Conservation (phyloP, 1,139 yeast species). For the Kodamaea sp. region DNA sequence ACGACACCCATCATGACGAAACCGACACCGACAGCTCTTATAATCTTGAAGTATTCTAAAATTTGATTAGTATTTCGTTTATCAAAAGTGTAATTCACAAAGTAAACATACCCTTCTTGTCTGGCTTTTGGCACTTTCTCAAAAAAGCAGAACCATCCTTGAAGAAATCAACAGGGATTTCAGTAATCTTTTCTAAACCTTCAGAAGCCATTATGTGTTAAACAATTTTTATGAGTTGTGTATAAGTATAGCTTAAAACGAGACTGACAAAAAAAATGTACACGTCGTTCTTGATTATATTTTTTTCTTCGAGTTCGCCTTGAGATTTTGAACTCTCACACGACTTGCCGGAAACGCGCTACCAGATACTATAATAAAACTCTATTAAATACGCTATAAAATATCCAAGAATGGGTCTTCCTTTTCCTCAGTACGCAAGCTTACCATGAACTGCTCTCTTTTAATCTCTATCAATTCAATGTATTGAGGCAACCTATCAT, state of each 20-base stretch:
- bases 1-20: conserved; percentile 97
- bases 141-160: conserved; percentile 88
- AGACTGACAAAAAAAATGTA: conserved; percentile 2
- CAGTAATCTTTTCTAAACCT: conserved; percentile 79
- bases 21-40: conserved; percentile 95
- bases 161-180: conserved; percentile 86
- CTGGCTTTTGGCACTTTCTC: conserved; percentile 91
- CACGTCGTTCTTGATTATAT: conserved; percentile 1
- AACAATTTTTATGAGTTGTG: background rate
- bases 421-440: conserved; percentile 22
- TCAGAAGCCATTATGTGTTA: conserved; percentile 45
- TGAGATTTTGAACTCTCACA: conserved; percentile 1
- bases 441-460: conserved; percentile 27
- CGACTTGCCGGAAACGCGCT: background rate
- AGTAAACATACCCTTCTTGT: conserved; percentile 59
- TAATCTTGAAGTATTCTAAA: conserved; percentile 76
- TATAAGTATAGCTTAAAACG: background rate
- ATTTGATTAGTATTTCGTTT: conserved; percentile 22
- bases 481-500: conserved; percentile 21
- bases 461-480: conserved; percentile 24
- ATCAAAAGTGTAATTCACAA: background rate
- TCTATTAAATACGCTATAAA: conserved; percentile 12
- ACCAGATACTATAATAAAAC: background rate
- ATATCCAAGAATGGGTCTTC: conserved; percentile 36
- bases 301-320: no score